Evolutionary conservation across 768 basidiomycete species (phyloP), one percentile per base, ranked within the genome.

Genomic region (Leccinum rimulosum): DNA sequence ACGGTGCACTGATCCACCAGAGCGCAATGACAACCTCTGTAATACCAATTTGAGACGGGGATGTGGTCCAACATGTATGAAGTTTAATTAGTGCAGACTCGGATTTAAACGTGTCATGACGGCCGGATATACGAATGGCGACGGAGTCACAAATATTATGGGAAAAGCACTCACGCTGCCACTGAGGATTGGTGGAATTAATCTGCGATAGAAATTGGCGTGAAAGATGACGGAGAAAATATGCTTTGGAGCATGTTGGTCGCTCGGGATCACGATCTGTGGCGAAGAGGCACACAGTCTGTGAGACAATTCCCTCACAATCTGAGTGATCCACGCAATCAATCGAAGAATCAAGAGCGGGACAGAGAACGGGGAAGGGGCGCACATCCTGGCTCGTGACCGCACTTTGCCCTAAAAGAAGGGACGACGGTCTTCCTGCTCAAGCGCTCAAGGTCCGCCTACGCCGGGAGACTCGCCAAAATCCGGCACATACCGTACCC

Each of bases 351-450:
- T 14, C 17, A 54, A 1, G 31, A 35, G 53, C n/a, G 12, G 35
- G 27, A 10, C n/a, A 33, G 50, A 9, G 49, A 30, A 33, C 31
- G 50, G 50, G 31, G 31, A 31, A 19, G n/a, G 12, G 30, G 19
- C 19, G 50, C 2, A 1, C 47, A 22, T 45, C 57, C 30, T 57
- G 54, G 60, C 61, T 45, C 27, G 66, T 65, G 66, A 66, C 64
- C 54, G 14, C 17, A 27, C 31, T 50, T 3, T 25, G 25, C 25
- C 25, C 25, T 25, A 25, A 25, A 25, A 25, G 25, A 25, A 25
- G 22, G 22, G 1, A 22, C 22, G 22, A 22, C 22, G 22, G 22
- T 22, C 22, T 22, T 25, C 25, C 25, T 25, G 25, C 25, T 22
- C 22, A 22, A 22, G 22, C 22, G 22, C 22, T 22, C 22, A 25